These are phyloP conservation scores for Colletotrichum camelliae DNA, from an alignment of 2,329 filamentous ascomycete genomes.

Conservation along the genomic window DNA sequence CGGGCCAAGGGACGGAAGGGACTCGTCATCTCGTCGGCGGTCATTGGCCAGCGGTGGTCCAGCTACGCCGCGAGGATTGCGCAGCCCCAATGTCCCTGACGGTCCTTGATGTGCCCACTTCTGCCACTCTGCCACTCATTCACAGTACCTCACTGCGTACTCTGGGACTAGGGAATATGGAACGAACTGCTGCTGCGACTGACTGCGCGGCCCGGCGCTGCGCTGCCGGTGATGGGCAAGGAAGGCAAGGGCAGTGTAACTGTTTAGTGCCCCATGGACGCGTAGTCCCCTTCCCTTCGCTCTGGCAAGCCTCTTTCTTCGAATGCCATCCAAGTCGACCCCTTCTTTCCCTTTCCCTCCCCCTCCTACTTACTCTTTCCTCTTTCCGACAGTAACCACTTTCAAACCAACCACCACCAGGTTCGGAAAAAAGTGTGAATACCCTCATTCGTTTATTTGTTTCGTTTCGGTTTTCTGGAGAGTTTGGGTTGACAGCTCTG, in stretches of 20 bases:
- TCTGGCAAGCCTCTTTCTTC: background rate
- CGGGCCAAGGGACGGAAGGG: constrained; percentile 22
- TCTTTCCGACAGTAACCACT: background rate
- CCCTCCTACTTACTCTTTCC: background rate
- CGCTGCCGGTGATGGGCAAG: background rate
- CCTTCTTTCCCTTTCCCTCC: background rate
- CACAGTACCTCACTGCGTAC: no score
- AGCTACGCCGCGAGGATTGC: constrained; percentile 3
- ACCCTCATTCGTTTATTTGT: background rate
- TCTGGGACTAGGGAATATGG: no score
- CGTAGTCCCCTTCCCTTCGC: background rate
- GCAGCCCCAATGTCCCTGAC: constrained; percentile 6
- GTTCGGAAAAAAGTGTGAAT: background rate
- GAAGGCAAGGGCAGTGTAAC: background rate
- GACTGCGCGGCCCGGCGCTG: background rate
- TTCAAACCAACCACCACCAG: background rate
- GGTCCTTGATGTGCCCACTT: background rate
- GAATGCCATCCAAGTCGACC: background rate
- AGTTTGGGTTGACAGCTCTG: background rate
- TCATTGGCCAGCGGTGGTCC: constrained; percentile 30
- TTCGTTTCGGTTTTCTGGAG: background rate
- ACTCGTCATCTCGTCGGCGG: constrained; percentile 38
- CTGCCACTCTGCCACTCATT: background rate
- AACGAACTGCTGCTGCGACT: background rate
- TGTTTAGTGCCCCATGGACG: background rate